phyloP scores from a whole-genome alignment of 805 yeast genomes.

The Diddensiella santjacobensis region DNA sequence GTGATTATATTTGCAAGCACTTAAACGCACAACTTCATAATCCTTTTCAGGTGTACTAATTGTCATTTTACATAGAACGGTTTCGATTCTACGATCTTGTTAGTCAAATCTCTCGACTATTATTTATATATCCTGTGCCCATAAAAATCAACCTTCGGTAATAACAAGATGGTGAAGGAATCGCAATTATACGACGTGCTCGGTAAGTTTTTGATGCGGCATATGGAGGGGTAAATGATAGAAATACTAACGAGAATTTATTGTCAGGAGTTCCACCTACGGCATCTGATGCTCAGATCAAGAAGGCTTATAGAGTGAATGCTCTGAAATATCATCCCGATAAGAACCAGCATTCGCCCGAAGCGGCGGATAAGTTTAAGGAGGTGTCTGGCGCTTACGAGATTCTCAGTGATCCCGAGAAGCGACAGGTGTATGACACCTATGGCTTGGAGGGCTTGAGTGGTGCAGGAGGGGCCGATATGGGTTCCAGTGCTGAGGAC shows the following conservation, averaged over 20 bases:
- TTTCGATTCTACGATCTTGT: too few relatives aligned
- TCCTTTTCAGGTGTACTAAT: too few relatives aligned
- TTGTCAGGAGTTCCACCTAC: conserved; percentile 42
- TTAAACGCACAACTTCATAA: too few relatives aligned
- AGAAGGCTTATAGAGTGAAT: conserved; percentile 72
- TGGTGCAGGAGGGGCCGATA: conserved; percentile 71
- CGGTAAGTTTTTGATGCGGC: conserved; percentile 35
- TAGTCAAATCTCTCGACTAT: too few relatives aligned
- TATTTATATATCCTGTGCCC: too few relatives aligned
- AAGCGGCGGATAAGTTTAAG: conserved; percentile 95
- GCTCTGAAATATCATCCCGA: conserved; percentile 84
- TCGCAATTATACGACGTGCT: conserved; percentile 60
- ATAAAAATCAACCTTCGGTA: not conserved
- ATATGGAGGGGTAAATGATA: not conserved
- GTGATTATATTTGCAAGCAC: too few relatives aligned
- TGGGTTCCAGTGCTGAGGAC: conserved; percentile 67
- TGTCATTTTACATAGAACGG: too few relatives aligned
- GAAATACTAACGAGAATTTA: conserved; percentile 1
- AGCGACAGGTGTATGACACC: conserved; percentile 83
- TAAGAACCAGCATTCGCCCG: conserved; percentile 60
- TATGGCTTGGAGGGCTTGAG: conserved; percentile 90
- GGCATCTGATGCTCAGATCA: conserved; percentile 59
- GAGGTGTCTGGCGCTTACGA: conserved; percentile 88
- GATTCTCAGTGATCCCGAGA: conserved; percentile 78
- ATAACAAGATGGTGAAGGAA: conserved; percentile 58